Evolutionary conservation across 2,329 filamentous ascomycete genomes (phyloP), one percentile per base, ranked within the genome.

Genomic region (Macroventuria anomochaeta): DNA sequence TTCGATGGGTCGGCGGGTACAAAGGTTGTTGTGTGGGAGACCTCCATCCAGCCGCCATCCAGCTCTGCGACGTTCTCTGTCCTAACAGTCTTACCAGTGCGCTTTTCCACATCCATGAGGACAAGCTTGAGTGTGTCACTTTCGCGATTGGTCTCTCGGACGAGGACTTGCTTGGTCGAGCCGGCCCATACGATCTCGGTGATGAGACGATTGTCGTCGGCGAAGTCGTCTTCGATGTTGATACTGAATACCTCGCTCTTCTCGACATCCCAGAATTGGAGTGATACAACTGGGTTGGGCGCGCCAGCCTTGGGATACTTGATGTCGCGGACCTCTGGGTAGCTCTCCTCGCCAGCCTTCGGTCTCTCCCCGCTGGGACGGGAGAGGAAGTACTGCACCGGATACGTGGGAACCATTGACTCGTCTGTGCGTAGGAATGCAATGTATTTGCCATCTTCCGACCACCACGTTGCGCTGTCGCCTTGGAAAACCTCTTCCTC

Each of bases 31-130:
- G 88, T 85, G 65, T 96, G 88, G 1, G 91, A 91, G 34, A 96
- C 91, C 76, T 99, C 95, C 65, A 97, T 93, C 95, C 95, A 99
- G 28, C 95, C 96, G 18, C 93, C 93, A 72, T 99, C 95, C n/a
- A 97, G 81, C 52, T 88, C 82, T 60, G 86, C 85, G 41, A 97
- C 86, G 72, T 99, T 86, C 41, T 90, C 84, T 17, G 87, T 88
- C 59, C 93, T 84, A 40, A 97, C 86, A 0, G 90, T 88, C 73
- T 88, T 89, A 25, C 91, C 93, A 17, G 84, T 86, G 40, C 91
- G 87, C 3, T 81, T 78, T 18, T 80, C 77, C 5, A 95, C 89
- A 70, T 99, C 91, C 49, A 97, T 86, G 5, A 97, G 81, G 6
- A 96, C 86, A 21, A 97, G 87, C 60, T 90, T 91, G 71, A 97